Percentiles rank a stretch among this genome's conserved stretches.
Conservation (phyloP, 208 protist species). For the Crithidia bombi region DNA sequence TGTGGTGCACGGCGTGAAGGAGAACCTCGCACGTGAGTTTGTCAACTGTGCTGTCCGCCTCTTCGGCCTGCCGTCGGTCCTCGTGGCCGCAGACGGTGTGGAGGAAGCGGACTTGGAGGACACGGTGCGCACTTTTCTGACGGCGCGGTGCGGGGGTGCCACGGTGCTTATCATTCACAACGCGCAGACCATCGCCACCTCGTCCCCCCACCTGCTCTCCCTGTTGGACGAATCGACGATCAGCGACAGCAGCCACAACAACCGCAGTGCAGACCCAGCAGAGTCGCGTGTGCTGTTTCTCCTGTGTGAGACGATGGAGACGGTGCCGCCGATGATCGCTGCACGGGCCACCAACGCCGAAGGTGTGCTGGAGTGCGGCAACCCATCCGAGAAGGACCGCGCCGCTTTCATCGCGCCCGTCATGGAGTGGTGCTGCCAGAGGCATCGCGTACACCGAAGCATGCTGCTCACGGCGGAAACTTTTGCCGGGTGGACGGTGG, state of each 20-base stretch:
- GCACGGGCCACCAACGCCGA: constrained; percentile 66
- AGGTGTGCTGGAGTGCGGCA: constrained; percentile 72
- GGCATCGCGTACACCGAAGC: constrained; percentile 46
- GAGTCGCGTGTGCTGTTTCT: constrained; percentile 52
- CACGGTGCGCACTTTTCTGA: constrained; percentile 41
- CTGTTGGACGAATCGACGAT: constrained; percentile 42
- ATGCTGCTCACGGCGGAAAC: constrained; percentile 57
- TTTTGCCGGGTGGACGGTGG: constrained; percentile 76
- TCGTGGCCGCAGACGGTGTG: constrained; percentile 49
- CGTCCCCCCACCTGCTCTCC: constrained; percentile 50
- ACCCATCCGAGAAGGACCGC: constrained; percentile 74
- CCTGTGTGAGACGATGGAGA: constrained; percentile 75
- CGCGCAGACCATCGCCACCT: constrained; percentile 48
- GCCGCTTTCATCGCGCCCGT: constrained; percentile 29
- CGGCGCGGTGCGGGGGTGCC: constrained; percentile 19
- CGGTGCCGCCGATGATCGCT: constrained; percentile 65
- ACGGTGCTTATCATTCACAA: constrained; percentile 62
- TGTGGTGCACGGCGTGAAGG: constrained; percentile 70
- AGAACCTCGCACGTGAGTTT: constrained; percentile 65
- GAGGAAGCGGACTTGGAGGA: constrained; percentile 45
- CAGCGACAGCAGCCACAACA: neutral
- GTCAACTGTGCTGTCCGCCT: constrained; percentile 41
- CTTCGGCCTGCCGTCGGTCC: constrained; percentile 47
- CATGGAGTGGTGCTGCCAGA: constrained; percentile 28
- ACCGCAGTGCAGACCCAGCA: neutral